Percentiles rank a stretch among this genome's conserved stretches.
phyloP scores from a whole-genome alignment of 2,329 filamentous ascomycete genomes.

The Sordariomycetes sp. region DNA sequence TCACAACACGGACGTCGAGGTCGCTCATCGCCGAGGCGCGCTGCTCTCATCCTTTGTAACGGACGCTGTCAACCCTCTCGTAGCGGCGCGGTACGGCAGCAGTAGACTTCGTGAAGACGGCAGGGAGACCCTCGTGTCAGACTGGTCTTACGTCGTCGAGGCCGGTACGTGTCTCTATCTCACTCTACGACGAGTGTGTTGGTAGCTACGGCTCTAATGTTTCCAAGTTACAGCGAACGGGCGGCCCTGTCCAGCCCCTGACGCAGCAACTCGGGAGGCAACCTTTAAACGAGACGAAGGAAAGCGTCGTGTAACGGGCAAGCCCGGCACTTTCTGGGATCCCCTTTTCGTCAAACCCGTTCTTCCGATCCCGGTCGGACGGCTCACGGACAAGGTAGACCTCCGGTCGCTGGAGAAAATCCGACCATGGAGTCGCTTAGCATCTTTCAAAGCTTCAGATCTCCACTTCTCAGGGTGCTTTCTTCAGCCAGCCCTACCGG shows the following conservation, averaged over 20 bases:
- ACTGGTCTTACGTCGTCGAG: too few species aligned
- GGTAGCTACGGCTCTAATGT: not conserved
- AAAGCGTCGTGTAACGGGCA: not conserved
- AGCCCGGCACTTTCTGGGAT: not conserved
- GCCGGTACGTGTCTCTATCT: not conserved
- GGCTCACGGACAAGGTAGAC: not conserved
- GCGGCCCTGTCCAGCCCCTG: not conserved
- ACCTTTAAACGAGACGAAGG: not conserved
- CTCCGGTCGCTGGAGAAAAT: not conserved
- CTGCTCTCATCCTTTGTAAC: too few species aligned
- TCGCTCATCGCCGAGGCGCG: too few species aligned
- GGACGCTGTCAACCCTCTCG: too few species aligned
- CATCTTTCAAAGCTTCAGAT: not conserved
- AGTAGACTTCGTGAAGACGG: too few species aligned
- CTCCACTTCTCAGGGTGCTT: slow-evolving; percentile 11
- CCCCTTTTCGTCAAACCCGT: not conserved
- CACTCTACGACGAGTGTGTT: not conserved
- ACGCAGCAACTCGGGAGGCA: not conserved
- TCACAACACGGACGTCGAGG: too few species aligned
- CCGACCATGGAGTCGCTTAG: not conserved
- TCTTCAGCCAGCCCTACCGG: slow-evolving; percentile 14
- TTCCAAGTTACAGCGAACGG: not conserved
- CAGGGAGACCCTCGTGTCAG: too few species aligned
- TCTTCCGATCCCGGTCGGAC: not conserved
- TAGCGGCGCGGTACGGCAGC: too few species aligned